phyloP scores from a whole-genome alignment of 352 stramenopile genomes.

The Phytophthora meadii region DNA sequence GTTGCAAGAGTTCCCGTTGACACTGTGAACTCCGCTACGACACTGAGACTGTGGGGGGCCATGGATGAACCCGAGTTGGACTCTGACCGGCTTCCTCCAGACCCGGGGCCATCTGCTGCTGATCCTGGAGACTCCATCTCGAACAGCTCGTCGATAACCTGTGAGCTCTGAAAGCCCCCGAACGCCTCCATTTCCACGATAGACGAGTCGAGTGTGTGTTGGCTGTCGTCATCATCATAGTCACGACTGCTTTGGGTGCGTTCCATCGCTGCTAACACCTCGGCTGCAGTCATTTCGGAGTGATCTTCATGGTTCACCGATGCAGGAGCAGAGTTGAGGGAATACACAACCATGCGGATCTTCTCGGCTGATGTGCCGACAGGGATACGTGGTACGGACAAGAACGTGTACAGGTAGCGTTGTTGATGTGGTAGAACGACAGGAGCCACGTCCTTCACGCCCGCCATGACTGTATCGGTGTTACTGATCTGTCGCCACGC shows the following conservation, averaged over 20 bases:
- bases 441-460: conserved; percentile 53
- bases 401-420: conserved; percentile 81
- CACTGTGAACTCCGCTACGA: conserved; percentile 81
- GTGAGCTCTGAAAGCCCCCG: conserved; percentile 43
- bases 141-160: conserved; percentile 84
- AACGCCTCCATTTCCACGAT: conserved; percentile 52
- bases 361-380: conserved; percentile 66
- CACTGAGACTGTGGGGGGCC: conserved; percentile 44
- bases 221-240: conserved; percentile 45
- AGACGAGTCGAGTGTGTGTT: conserved; percentile 60
- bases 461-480: conserved; percentile 78
- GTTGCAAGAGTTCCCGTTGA: conserved; percentile 71
- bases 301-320: conserved; percentile 60
- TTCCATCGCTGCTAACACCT: conserved; percentile 77
- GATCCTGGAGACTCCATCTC: conserved; percentile 77
- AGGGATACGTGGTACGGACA: conserved; percentile 81
- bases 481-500: conserved; percentile 82
- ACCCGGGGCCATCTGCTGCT: conserved; percentile 38
- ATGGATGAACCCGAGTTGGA: conserved; percentile 39
- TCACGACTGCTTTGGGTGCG: conserved; percentile 53
- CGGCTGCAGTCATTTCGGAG: conserved; percentile 78
- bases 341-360: conserved; percentile 82
- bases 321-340: conserved; percentile 45
- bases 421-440: conserved; percentile 35
- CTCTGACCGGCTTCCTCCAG: conserved; percentile 28